These are phyloP conservation scores for Trichoderma hamatum DNA, from an alignment of 2,329 filamentous ascomycete species.

Conservation along the genomic window DNA sequence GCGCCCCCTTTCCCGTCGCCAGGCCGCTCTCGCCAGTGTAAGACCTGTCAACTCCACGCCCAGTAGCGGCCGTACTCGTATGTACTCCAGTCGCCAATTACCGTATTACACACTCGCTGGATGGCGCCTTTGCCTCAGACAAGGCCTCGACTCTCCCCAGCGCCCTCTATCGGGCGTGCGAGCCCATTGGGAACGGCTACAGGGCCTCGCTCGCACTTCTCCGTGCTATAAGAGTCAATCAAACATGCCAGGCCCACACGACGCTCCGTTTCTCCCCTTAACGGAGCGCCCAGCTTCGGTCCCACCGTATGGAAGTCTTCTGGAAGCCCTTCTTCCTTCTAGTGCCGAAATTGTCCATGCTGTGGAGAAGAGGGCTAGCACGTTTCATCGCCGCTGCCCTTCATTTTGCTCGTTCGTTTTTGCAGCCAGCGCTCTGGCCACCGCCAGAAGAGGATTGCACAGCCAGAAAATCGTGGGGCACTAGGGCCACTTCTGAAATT, in stretches of 20 bases:
- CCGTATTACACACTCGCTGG: not conserved
- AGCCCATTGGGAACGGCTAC: constrained; percentile 7
- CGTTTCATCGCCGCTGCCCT: constrained; percentile 12
- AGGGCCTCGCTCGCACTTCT: constrained; percentile 16
- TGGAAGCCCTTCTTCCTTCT: constrained; percentile 25
- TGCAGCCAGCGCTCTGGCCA: constrained; percentile 14
- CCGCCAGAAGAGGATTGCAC: not conserved
- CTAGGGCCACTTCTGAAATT: constrained; percentile 25
- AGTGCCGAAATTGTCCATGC: constrained; percentile 17
- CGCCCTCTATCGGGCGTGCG: constrained; percentile 16
- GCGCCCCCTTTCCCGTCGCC: constrained; percentile 9
- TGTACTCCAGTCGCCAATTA: not conserved
- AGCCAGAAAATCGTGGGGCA: constrained; percentile 22
- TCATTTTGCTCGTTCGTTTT: constrained; percentile 12
- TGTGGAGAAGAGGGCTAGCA: constrained; percentile 20
- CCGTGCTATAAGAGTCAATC: constrained; percentile 3
- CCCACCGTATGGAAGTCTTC: constrained; percentile 26
- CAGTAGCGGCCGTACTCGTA: constrained; percentile 7
- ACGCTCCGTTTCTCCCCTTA: constrained; percentile 23
- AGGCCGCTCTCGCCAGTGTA: not conserved
- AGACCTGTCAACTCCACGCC: no score
- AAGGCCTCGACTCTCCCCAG: constrained; percentile 16
- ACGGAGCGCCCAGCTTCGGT: constrained; percentile 23
- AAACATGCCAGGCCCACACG: not conserved
- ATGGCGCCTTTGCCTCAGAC: not conserved